Base-by-base conservation (phyloP, 2,329 filamentous ascomycete species). In the Fusarium sp. region DNA sequence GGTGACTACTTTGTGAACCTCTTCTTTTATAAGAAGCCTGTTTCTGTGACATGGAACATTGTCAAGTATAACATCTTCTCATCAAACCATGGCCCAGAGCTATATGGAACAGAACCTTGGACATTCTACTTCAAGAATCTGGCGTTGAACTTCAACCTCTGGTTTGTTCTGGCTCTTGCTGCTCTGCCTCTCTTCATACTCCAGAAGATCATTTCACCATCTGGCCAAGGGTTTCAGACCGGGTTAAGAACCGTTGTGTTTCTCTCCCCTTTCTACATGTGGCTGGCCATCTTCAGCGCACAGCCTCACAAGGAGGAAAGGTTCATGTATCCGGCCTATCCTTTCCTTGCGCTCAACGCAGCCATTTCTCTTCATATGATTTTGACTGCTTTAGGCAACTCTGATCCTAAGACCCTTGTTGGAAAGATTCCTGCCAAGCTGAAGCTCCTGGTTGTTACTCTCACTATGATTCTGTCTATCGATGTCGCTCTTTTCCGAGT, bases 291-390 rank as follows among this genome's bases (percentile, higher is more conserved):
- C 71, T 98, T 99, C 84, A 96, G 94, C 1, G 81, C 93, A 13
- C 96, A 99, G 80, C 94, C 96, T 21, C 96, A 99, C 84, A 99
- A 99, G 79, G 96, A 99, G 81, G 96, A 99, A 83, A 89, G 96
- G 11, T 99, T 99, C 85, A 98, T 99, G 95, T 99, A 97, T 79
- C 96, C 96, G 0, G 93, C 91, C 5, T 99, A 99, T 78, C 96
- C 96, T 2, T 94, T 96, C 72, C 86, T 99, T 42, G 93, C 93
- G 1, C 86, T 99, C 40, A 98, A 97, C 78, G 95, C 95, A 6
- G 93, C 96, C 13, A 88, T 98, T 60, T 89, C 94, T 8, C 85
- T 97, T 40, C 95, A 98, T 81, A 92, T 97, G 65, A 79, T 97
- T 4, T 87, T 98, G 21, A 87, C 91, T 18, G 91, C 92, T 42